These are phyloP conservation scores for Begonia peltatifolia DNA, from an alignment of 306 rosid genomes.

Conservation along the genomic window DNA sequence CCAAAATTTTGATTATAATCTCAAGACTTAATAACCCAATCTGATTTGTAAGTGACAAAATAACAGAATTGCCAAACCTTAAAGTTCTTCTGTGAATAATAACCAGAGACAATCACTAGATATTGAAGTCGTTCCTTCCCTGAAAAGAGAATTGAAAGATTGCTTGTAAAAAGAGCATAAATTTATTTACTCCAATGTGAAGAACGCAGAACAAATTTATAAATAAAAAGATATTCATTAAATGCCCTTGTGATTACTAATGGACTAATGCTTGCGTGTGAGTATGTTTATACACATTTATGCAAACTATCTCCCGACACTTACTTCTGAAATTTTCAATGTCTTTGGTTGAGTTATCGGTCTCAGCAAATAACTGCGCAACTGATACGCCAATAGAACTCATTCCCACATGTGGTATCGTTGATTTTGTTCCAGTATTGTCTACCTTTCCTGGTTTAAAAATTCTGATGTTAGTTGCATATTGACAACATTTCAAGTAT, in stretches of 20 bases:
- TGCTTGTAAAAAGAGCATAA: neutral
- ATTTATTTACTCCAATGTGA: too few relatives aligned
- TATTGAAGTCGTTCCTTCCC: constrained; percentile 53
- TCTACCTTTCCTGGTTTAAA: constrained; percentile 18
- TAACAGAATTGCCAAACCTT: constrained; percentile 32
- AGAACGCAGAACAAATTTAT: too few relatives aligned
- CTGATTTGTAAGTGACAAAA: too few relatives aligned
- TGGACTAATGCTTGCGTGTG: too few relatives aligned
- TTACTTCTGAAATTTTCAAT: constrained; percentile 41
- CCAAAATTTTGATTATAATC: too few relatives aligned
- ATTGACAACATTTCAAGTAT: neutral
- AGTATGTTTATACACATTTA: too few relatives aligned
- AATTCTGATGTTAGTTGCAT: neutral
- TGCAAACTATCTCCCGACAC: constrained; percentile 3
- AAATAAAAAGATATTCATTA: too few relatives aligned
- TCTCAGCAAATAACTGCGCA: constrained; percentile 31
- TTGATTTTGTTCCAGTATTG: constrained; percentile 25
- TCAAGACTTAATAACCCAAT: too few relatives aligned
- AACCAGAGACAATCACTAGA: constrained; percentile 59
- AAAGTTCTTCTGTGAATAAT: constrained; percentile 46
- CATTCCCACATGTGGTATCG: constrained; percentile 43
- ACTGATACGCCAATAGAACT: constrained; percentile 61
- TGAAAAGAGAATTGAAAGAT: constrained; percentile 15
- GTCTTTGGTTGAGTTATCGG: constrained; percentile 31
- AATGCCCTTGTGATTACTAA: too few relatives aligned